Evolutionary conservation across 2,329 filamentous ascomycete genomes (phyloP), one percentile per base, ranked within the genome.

Genomic region (Xylariaceae sp.): DNA sequence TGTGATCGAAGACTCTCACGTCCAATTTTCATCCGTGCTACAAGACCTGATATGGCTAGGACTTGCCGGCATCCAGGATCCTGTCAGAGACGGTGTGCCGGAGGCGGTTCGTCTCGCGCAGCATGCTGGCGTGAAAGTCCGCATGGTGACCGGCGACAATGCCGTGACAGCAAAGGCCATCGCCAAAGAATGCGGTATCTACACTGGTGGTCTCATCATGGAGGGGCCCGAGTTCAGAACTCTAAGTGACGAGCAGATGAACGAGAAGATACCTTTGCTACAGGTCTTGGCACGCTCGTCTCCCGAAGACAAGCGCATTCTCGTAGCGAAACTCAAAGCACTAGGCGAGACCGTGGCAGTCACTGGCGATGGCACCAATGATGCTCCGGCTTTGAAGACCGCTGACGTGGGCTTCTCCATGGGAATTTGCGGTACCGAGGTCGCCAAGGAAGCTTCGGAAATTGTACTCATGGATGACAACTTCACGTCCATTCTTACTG

Each of bases 111-210:
- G 74, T 51, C 80, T 81, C 61, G 88, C 85, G 54, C 79, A 84
- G 57, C 75, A 75, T 22, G 86, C 86, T 15, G 86, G 86, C 47
- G 85, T 90, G 14, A 75, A 81, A 48, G 84, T 88, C 42, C 84
- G 85, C 58, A 89, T 89, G 85, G 85, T 89, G 44, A 89, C 85
- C 19, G 85, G 82, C 58, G 85, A 89, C 66, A 89, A 89, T 60
- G 72, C 88, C 54, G 74, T 82, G 17, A 90, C 87, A 18, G 87
- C 85, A 9, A 81, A 80, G 44, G 87, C 87, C 2, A 90, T 90
- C 58, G 86, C 87, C 2, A 76, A 73, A 9, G 84, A 90, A 51
- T 90, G 87, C 55, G 87, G 87, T 44, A 88, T 90, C 50, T 77
- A 77, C 66, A 77, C 76, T 15, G 78, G 78, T 39, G 83, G 78